phyloP scores from a whole-genome alignment of 1,139 yeast genomes.

The Trichomonascaceae sp. region DNA sequence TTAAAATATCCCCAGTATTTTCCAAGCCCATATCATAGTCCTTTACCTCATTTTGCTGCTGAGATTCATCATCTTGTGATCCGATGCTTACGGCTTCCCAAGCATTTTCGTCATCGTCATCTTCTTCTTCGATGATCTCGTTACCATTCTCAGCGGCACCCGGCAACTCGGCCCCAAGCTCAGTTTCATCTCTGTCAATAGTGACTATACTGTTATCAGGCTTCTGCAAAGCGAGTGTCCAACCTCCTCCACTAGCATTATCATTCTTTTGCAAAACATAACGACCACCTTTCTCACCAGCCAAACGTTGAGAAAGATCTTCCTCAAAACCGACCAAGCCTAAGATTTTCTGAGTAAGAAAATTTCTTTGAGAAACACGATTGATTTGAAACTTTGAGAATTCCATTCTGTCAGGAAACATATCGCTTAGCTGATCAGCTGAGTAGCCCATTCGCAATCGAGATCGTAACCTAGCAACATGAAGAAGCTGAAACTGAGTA shows the following conservation, averaged over 20 bases:
- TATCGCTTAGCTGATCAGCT: slow-evolving; percentile 71
- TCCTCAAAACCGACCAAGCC: slow-evolving; percentile 78
- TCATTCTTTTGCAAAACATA: slow-evolving; percentile 72
- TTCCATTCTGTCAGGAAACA: slow-evolving; percentile 82
- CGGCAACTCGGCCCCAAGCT: slow-evolving; percentile 9
- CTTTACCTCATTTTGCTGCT: neutral
- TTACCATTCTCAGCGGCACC: slow-evolving; percentile 2
- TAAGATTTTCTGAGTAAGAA: slow-evolving; percentile 81
- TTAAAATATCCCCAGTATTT: slow-evolving; percentile 17
- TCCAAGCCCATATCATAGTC: neutral
- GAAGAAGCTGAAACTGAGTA: slow-evolving; percentile 82
- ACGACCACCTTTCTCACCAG: slow-evolving; percentile 74
- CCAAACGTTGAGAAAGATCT: slow-evolving; percentile 51
- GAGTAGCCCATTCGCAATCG: slow-evolving; percentile 92
- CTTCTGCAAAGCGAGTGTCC: slow-evolving; percentile 65
- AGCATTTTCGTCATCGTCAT: slow-evolving; percentile 5
- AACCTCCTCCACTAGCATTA: slow-evolving; percentile 49
- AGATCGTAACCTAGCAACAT: slow-evolving; percentile 75
- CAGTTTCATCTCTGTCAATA: slow-evolving; percentile 22
- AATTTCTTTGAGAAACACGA: slow-evolving; percentile 88
- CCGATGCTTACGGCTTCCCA: slow-evolving; percentile 13
- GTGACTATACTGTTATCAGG: slow-evolving; percentile 32
- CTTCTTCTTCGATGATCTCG: slow-evolving; percentile 13
- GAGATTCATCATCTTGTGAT: neutral
- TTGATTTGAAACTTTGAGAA: slow-evolving; percentile 90